Evolutionary conservation across 257 asterid species (phyloP), one percentile per base, ranked within the genome.

Genomic region (Scutellaria minor): DNA sequence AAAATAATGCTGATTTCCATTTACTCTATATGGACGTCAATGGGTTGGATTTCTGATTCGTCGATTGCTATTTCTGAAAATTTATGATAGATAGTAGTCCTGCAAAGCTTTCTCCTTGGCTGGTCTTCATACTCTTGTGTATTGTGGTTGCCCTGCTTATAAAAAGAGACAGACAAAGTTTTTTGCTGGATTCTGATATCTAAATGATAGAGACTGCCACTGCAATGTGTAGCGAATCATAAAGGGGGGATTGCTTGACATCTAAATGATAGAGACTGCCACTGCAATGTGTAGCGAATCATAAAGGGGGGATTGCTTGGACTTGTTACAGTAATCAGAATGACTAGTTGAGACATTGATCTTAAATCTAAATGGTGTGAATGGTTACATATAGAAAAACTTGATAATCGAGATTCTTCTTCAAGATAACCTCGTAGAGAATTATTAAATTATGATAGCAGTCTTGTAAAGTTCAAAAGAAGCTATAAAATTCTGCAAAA

Each of bases 41-140:
- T 56, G 35, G 66, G 59, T 20, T 56, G 46, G 40, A 66, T 42
- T 41, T 73, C 62, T 59, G 46, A 64, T 66, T 69, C 41, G 39
- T 58, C 9, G 27, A 70, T 57, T 60, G 59, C 59, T 72, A 64
- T 54, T 71, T 75, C 62, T 66, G 48, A 44, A 62, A 41, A 54
- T 51, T 54, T 31, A 37, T 45, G 68, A 65, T 55, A 5, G 18
- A 45, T 54, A 53, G 67, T 59, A 52, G 20, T 76, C 62, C n/a
- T 58, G 44, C 42, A 24, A 75, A 57, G 62, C 45, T 57, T 31
- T 47, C 31, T 60, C 51, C 14, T 60, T 50, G 40, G 5, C 4
- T 68, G 27, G 61, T 27, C 59, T 62, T 27, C 48, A 27, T 54
- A 14, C n/a, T 55, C 11, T 6, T n/a, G 14, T 60, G 46, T 40